phyloP scores from a whole-genome alignment of 148 eudicot species.

The Heliamphora exappendiculata region DNA sequence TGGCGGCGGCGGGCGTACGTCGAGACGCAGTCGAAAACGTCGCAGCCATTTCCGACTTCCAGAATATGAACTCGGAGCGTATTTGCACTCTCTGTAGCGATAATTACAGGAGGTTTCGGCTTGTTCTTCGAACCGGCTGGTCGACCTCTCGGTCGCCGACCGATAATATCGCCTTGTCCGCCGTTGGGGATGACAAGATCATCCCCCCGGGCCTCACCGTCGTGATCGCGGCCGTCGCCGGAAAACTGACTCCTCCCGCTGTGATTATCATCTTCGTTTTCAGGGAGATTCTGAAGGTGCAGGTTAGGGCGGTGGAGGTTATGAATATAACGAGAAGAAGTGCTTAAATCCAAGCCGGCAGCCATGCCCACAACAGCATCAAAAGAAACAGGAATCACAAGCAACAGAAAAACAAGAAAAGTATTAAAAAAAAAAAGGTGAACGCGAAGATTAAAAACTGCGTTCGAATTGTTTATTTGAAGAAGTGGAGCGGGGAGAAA shows the following conservation, averaged over 20 bases:
- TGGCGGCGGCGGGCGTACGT: slow-evolving; percentile 32
- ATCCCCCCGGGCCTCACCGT: neutral
- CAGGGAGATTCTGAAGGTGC: slow-evolving; percentile 27
- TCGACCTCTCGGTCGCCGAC: slow-evolving; percentile 36
- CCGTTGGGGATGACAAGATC: slow-evolving; percentile 3
- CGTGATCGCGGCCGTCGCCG: slow-evolving; percentile 16
- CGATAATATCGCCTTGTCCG: slow-evolving; percentile 8
- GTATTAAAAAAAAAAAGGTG: slow-evolving; percentile 2
- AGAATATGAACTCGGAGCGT: slow-evolving; percentile 42
- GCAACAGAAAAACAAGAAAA: slow-evolving; percentile 13
- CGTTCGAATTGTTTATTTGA: neutral
- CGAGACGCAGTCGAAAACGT: slow-evolving; percentile 36
- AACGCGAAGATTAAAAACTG: neutral
- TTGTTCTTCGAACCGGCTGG: slow-evolving; percentile 42
- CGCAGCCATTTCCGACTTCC: slow-evolving; percentile 32
- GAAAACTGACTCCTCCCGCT: slow-evolving; percentile 16
- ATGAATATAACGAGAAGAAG: slow-evolving; percentile 23
- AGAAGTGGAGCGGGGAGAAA: no score
- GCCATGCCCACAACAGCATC: slow-evolving; percentile 21
- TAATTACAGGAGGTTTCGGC: slow-evolving; percentile 42
- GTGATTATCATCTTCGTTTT: slow-evolving; percentile 20
- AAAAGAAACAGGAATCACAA: slow-evolving; percentile 15
- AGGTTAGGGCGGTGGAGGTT: slow-evolving; percentile 31
- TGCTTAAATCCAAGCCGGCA: slow-evolving; percentile 33
- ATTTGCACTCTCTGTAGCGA: slow-evolving; percentile 38